Evolutionary conservation across 768 basidiomycete genomes (phyloP).

Genomic region (Leccinum olivaceopallidum): DNA sequence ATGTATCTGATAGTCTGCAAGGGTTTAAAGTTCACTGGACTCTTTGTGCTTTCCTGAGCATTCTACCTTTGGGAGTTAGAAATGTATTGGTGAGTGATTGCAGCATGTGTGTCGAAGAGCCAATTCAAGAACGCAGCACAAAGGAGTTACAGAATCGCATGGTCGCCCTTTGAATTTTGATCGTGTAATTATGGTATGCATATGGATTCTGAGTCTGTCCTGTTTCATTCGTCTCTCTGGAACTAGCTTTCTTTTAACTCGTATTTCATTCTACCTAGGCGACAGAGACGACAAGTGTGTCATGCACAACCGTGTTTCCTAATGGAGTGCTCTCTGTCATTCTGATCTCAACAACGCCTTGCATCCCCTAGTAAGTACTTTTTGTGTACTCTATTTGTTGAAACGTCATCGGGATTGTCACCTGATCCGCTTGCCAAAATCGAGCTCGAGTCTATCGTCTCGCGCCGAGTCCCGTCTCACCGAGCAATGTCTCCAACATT

Average conservation of each 20-base stretch:
- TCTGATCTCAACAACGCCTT: background rate
- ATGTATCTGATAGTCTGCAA: background rate
- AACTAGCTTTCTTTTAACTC: background rate
- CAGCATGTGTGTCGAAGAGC: background rate
- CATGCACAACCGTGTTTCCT: background rate
- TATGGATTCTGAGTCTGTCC: background rate
- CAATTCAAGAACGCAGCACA: background rate
- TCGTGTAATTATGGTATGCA: background rate
- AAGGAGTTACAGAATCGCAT: background rate
- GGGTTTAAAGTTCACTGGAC: background rate
- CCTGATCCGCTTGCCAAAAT: background rate
- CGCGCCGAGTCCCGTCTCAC: background rate
- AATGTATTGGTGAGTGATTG: background rate
- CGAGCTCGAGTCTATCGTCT: background rate
- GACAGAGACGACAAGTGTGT: background rate
- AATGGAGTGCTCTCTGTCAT: background rate
- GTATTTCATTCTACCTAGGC: background rate
- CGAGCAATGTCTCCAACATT: background rate
- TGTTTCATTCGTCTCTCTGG: background rate
- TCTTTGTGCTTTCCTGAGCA: background rate
- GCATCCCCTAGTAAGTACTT: background rate
- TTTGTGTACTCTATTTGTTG: background rate
- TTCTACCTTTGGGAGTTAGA: background rate
- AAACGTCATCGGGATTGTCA: background rate
- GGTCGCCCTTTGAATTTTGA: background rate